A percentile compares a stretch with the other conserved stretches of the same genome.
Conservation (phyloP, 352 stramenopile genomes). For the Phytophthora meadii region DNA sequence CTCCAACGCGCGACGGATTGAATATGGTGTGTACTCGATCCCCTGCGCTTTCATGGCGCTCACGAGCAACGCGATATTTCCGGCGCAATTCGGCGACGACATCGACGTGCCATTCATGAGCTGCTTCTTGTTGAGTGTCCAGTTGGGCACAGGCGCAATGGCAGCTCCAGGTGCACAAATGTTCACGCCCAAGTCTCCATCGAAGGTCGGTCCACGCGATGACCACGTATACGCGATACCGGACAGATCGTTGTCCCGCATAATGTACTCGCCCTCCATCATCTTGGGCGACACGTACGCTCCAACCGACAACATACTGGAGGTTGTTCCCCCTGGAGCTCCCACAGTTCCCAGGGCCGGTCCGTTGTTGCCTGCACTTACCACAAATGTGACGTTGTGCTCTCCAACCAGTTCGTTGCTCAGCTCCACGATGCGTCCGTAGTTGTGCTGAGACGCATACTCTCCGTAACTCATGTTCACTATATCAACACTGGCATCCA, state of each 20-base stretch:
- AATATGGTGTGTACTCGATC: slow-evolving; percentile 87
- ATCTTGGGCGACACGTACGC: slow-evolving; percentile 96
- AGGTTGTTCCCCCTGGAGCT: slow-evolving; percentile 90
- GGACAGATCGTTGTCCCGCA: slow-evolving; percentile 70
- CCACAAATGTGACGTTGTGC: slow-evolving; percentile 94
- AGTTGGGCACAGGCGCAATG: slow-evolving; percentile 95
- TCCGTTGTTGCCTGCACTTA: slow-evolving; percentile 95
- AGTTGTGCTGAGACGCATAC: slow-evolving; percentile 88
- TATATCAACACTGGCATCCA: slow-evolving; percentile 90
- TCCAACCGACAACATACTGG: slow-evolving; percentile 91
- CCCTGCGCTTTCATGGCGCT: slow-evolving; percentile 87
- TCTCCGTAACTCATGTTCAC: slow-evolving; percentile 98
- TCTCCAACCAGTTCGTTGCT: slow-evolving; percentile 92
- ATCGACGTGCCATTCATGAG: slow-evolving; percentile 99
- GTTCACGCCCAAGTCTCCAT: slow-evolving; percentile 92
- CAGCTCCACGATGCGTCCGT: slow-evolving; percentile 90
- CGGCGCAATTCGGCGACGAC: slow-evolving; percentile 94
- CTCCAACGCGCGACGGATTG: slow-evolving; percentile 89
- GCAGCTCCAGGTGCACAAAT: slow-evolving; percentile 95
- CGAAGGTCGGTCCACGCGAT: slow-evolving; percentile 91
- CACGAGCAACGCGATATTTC: slow-evolving; percentile 94
- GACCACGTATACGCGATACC: slow-evolving; percentile 93
- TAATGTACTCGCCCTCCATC: slow-evolving; percentile 93
- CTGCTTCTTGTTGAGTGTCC: slow-evolving; percentile 95
- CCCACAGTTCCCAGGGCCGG: slow-evolving; percentile 95